A percentile compares a stretch with the other conserved stretches of the same genome.
Evolutionary conservation across 1,139 yeast species (phyloP).

Genomic region (Suhomyces taliae): DNA sequence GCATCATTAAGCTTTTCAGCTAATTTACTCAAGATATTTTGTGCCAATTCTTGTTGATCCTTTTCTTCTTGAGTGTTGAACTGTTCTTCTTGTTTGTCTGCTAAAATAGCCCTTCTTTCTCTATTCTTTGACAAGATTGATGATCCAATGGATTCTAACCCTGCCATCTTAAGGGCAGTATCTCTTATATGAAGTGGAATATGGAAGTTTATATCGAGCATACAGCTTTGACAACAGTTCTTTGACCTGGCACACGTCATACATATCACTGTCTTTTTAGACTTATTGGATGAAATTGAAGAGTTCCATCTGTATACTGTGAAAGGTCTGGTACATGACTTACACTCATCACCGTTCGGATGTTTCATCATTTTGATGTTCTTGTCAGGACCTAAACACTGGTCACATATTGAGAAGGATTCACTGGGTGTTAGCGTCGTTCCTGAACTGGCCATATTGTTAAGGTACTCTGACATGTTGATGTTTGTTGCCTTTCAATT

Average conservation of each 20-base stretch:
- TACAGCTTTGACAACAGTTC: conserved; percentile 86
- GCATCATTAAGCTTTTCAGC: conserved; percentile 35
- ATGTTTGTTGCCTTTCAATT: background rate
- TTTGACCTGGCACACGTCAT: conserved; percentile 73
- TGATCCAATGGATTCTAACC: conserved; percentile 25
- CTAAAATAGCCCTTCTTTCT: conserved; percentile 44
- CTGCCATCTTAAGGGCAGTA: conserved; percentile 76
- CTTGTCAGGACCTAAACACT: conserved; percentile 67
- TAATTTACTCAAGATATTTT: conserved; percentile 37
- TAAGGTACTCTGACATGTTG: background rate
- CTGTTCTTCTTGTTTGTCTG: conserved; percentile 36
- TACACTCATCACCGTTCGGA: conserved; percentile 72
- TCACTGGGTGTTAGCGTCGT: conserved; percentile 4
- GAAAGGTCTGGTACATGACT: conserved; percentile 81
- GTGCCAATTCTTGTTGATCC: conserved; percentile 28
- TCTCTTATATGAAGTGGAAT: conserved; percentile 79
- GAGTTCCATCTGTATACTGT: conserved; percentile 75
- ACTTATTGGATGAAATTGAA: conserved; percentile 30
- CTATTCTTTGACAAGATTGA: conserved; percentile 23
- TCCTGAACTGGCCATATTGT: background rate
- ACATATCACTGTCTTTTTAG: conserved; percentile 64
- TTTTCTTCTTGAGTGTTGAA: conserved; percentile 18
- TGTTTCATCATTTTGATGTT: conserved; percentile 73
- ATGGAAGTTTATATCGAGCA: conserved; percentile 77
- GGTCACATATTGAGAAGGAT: conserved; percentile 54